phyloP scores from a whole-genome alignment of 2,329 filamentous ascomycete genomes.

The Arthrobotrys conoides region DNA sequence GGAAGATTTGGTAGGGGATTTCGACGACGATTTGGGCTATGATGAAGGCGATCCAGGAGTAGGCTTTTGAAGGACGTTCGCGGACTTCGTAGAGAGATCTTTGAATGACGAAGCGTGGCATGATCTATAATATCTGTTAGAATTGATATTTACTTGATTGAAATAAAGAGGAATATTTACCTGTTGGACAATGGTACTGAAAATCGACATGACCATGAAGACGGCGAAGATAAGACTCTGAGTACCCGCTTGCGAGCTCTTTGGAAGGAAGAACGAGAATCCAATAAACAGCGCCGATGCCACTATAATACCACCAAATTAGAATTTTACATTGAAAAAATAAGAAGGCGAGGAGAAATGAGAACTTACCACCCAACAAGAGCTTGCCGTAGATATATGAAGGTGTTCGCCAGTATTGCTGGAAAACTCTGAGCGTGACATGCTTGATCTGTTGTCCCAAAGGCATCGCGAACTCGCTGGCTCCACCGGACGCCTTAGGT shows the following conservation, averaged over 20 bases:
- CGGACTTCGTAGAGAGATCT: slow-evolving; percentile 86
- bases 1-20: slow-evolving; percentile 84
- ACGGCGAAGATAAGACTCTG: slow-evolving; percentile 89
- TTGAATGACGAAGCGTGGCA: slow-evolving; percentile 88
- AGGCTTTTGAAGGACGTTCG: slow-evolving; percentile 86
- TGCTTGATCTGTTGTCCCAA: slow-evolving; percentile 77
- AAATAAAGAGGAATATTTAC: slow-evolving; percentile 77
- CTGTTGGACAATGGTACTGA: slow-evolving; percentile 82
- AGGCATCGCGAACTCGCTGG: slow-evolving; percentile 84
- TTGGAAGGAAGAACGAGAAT: slow-evolving; percentile 81
- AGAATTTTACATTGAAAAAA: slow-evolving; percentile 65
- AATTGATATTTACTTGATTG: slow-evolving; percentile 73
- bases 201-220: slow-evolving; percentile 86
- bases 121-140: slow-evolving; percentile 74
- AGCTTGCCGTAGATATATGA: slow-evolving; percentile 89
- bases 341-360: slow-evolving; percentile 66
- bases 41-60: slow-evolving; percentile 89
- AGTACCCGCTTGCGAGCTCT: slow-evolving; percentile 80
- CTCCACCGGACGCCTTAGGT: slow-evolving; percentile 69
- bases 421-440: slow-evolving; percentile 81
- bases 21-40: slow-evolving; percentile 86
- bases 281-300: slow-evolving; percentile 82
- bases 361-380: slow-evolving; percentile 74
- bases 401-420: slow-evolving; percentile 92
- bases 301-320: slow-evolving; percentile 71